Evolutionary conservation across 1,284 basidiomycete genomes (phyloP).

Genomic region (Sanghuangporus sanghuang): DNA sequence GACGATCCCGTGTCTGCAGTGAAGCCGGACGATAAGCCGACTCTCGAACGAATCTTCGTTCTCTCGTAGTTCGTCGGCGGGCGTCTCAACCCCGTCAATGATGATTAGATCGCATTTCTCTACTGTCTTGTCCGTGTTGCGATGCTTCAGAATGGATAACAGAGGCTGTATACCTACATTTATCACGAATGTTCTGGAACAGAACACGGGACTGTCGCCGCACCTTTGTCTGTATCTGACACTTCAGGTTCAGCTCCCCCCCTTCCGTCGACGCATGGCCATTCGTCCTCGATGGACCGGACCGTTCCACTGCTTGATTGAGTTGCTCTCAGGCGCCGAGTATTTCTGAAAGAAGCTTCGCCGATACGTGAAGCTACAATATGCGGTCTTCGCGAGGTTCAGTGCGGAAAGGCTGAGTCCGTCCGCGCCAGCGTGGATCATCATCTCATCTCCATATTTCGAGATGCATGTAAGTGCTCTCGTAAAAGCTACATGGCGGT

Average conservation of each 20-base stretch:
- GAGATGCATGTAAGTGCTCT: conserved; percentile 69
- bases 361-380: conserved; percentile 69
- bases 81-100: conserved; percentile 40
- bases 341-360: conserved; percentile 68
- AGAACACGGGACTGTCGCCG: conserved; percentile 3
- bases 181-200: not conserved
- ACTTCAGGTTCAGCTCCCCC: conserved; percentile 33
- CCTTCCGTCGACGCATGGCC: conserved; percentile 5
- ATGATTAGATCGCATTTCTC: conserved; percentile 71
- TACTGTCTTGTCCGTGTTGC: conserved; percentile 66
- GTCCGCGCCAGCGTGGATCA: conserved; percentile 57
- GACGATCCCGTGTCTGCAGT: conserved; percentile 81
- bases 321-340: conserved; percentile 32
- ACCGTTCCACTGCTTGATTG: conserved; percentile 5
- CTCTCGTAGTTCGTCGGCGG: conserved; percentile 28
- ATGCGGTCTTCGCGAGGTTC: conserved; percentile 74
- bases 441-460: conserved; percentile 74
- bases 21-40: conserved; percentile 60
- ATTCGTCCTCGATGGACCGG: conserved; percentile 22
- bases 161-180: conserved; percentile 43
- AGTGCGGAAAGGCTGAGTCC: conserved; percentile 61
- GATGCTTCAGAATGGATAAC: conserved; percentile 66
- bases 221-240: conserved; percentile 67
- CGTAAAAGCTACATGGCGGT: conserved; percentile 51
- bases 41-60: conserved; percentile 64